phyloP scores from a whole-genome alignment of 768 basidiomycete genomes.

The Pisolithus orientalis region DNA sequence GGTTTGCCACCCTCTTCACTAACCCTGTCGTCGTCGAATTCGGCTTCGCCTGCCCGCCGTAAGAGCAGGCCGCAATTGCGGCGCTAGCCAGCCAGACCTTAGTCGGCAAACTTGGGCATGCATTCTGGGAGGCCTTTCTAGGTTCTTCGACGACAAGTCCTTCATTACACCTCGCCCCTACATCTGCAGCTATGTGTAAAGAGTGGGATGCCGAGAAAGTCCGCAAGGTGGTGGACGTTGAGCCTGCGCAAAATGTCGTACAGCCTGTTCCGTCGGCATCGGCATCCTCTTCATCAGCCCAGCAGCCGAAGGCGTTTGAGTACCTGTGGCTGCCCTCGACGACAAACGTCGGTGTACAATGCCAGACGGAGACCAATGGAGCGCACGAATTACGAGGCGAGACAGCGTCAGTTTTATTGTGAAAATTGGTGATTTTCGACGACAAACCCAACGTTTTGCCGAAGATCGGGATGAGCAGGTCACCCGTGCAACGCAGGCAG shows the following conservation, averaged over 20 bases:
- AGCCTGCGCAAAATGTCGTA: conserved; percentile 22
- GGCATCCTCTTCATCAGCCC: background rate
- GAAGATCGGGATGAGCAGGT: conserved; percentile 60
- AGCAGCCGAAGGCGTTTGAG: background rate
- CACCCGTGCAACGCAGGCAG: conserved; percentile 40
- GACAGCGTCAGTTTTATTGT: conserved; percentile 70
- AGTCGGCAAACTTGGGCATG: conserved; percentile 57
- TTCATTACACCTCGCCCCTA: conserved; percentile 1
- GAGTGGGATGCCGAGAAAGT: conserved; percentile 75
- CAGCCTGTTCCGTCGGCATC: background rate
- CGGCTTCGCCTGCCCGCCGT: conserved; percentile 18
- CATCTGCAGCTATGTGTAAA: conserved; percentile 18
- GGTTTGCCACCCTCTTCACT: conserved; percentile 38
- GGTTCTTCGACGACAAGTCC: conserved; percentile 26
- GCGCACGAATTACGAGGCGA: conserved; percentile 68
- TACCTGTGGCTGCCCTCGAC: background rate
- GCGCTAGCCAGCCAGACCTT: conserved; percentile 78
- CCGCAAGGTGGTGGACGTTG: conserved; percentile 72
- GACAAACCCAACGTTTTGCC: conserved; percentile 51
- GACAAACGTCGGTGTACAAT: background rate
- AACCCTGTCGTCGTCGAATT: background rate
- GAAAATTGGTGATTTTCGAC: conserved; percentile 59
- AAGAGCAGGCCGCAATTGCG: conserved; percentile 37
- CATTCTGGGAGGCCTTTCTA: conserved; percentile 91
- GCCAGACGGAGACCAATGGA: conserved; percentile 44